Percentiles rank a stretch among this genome's conserved stretches.
These are phyloP conservation scores for Coccomyxa subellipsoidea DNA, from an alignment of 163 green algal species.

Conservation along the genomic window DNA sequence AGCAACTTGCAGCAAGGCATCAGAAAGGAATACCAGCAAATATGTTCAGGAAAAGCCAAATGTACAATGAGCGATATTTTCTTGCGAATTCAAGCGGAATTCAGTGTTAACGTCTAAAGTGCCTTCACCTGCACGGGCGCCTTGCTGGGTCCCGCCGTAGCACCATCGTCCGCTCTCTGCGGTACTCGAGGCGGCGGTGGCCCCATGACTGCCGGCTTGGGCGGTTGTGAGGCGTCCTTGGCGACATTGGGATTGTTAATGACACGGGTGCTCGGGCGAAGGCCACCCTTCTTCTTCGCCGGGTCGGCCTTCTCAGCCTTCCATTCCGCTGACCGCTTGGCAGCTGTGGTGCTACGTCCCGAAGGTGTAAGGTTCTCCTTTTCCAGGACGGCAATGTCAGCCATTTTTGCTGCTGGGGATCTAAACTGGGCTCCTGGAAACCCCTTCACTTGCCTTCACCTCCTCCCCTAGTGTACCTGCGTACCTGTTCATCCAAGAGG, in stretches of 20 bases:
- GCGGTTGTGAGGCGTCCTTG: not conserved
- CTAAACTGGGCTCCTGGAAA: too few species aligned
- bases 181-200: not conserved
- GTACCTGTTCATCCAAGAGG: not conserved
- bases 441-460: not conserved
- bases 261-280: conserved; percentile 8
- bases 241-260: conserved; percentile 1
- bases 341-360: not conserved
- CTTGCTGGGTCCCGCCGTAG: not conserved
- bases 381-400: not conserved
- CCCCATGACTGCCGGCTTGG: conserved; percentile 1
- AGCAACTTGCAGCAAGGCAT: not conserved
- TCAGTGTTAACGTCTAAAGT: not conserved
- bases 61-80: not conserved
- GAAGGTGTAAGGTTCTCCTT: conserved; percentile 4
- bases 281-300: not conserved
- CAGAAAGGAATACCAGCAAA: not conserved
- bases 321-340: not conserved
- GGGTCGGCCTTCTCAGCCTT: not conserved
- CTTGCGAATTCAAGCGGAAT: not conserved
- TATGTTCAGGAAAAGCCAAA: not conserved
- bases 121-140: not conserved
- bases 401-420: not conserved
- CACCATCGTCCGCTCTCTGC: not conserved
- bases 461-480: not conserved